Evolutionary conservation across 2,329 filamentous ascomycete genomes (phyloP), one percentile per base, ranked within the genome.

Genomic region (Trichophaea hybrida): DNA sequence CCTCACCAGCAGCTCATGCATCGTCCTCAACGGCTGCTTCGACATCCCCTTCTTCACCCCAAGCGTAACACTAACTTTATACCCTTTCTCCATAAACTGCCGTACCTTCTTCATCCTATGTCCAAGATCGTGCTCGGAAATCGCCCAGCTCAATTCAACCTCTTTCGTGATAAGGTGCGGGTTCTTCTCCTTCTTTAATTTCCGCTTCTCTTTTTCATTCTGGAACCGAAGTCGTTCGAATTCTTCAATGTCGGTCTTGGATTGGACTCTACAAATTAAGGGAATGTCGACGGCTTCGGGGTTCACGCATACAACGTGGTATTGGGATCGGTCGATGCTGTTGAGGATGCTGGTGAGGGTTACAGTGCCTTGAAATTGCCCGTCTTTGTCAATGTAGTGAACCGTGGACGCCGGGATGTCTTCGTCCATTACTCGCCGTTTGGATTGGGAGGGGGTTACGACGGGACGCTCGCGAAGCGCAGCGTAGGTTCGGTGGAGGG

Each of bases 81-180:
- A 78, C 0, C 89, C 89, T 71, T 88, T 87, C 6, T 71, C 74
- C 69, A 96, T 70, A 70, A 95, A 95, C 57, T 74, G 76, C 62
- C 73, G 73, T 68, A 91, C 71, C 73, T 82, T 80, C 68, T 79
- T 79, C 71, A 93, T 70, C 69, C 84, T 80, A 70, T 86, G 83
- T n/a, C 74, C 74, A 56, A 95, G 71, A 74, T 96, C 90, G 69
- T 91, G 80, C 10, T 72, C 69, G 62, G 82, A 83, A 68, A 94
- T 94, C 37, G 84, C 83, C 90, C 90, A 97, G 71, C 88, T 91
- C 67, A 97, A 68, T 73, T 96, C 90, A n/a, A 96, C 72, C 69
- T 84, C 84, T 74, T 96, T 96, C 13, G 72, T 70, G 65, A 75
- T 76, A 38, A 74, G 17, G 69, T 66, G 69, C 71, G 61, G 65